A percentile compares a stretch with the other conserved stretches of the same genome.
These are phyloP conservation scores for Striga hermonthica DNA, from an alignment of 305 asterid species.

Conservation along the genomic window DNA sequence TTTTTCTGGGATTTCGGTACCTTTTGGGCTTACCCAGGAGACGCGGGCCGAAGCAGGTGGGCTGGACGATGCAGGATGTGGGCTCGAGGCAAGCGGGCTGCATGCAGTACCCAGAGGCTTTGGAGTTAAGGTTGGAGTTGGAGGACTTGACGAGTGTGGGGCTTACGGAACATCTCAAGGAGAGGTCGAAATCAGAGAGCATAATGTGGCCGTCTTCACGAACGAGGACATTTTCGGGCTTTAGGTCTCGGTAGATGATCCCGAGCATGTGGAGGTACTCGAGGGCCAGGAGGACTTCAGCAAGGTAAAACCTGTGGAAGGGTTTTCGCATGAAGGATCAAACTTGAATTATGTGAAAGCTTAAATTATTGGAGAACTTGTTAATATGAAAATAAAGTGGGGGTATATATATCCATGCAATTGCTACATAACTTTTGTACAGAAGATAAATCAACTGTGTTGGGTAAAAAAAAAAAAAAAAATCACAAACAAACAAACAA, in stretches of 20 bases:
- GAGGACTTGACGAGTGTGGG: slow-evolving; percentile 55
- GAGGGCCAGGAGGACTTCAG: slow-evolving; percentile 60
- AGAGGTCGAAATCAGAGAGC: slow-evolving; percentile 73
- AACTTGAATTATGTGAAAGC: background rate
- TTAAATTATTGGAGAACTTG: background rate
- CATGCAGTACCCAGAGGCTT: slow-evolving; percentile 40
- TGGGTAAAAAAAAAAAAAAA: no score
- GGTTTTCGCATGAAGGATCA: slow-evolving; percentile 8
- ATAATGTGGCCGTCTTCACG: slow-evolving; percentile 63
- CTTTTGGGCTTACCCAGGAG: slow-evolving; percentile 45
- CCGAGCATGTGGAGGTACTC: slow-evolving; percentile 69
- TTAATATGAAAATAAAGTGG: no score
- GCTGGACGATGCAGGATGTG: slow-evolving; percentile 44
- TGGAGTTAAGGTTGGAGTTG: slow-evolving; percentile 39
- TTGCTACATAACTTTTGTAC: no score
- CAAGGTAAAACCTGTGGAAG: slow-evolving; percentile 53
- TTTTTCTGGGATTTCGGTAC: slow-evolving; percentile 39
- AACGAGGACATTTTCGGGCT: slow-evolving; percentile 60
- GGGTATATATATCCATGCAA: no score
- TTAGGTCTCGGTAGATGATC: slow-evolving; percentile 60
- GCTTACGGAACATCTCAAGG: slow-evolving; percentile 51
- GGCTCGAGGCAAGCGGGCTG: slow-evolving; percentile 58
- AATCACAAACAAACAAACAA: no score
- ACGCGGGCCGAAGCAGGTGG: slow-evolving; percentile 59
- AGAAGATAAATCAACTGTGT: no score